A percentile compares a stretch with the other conserved stretches of the same genome.
Evolutionary conservation across 345 rosid species (phyloP).

Genomic region (Boechera retrofracta): DNA sequence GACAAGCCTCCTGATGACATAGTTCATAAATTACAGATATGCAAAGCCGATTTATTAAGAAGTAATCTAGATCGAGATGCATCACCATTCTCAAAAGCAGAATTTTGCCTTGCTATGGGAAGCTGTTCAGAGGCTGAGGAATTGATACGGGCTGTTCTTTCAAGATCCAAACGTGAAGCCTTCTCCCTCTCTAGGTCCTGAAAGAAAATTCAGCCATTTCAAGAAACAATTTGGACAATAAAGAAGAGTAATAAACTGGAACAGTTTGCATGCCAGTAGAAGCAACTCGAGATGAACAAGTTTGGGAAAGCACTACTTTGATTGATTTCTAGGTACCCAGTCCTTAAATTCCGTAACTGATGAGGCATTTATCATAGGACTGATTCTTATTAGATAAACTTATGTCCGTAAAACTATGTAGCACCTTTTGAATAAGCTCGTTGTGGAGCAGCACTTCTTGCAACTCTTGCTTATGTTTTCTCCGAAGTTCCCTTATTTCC

Average conservation of each 20-base stretch:
- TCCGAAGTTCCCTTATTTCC: constrained; percentile 79
- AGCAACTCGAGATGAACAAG: constrained; percentile 17
- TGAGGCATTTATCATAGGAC: constrained; percentile 16
- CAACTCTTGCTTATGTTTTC: constrained; percentile 87
- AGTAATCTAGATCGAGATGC: constrained; percentile 23
- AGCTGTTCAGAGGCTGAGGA: constrained; percentile 65
- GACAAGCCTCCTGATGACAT: constrained; percentile 63
- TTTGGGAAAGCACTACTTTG: constrained; percentile 29
- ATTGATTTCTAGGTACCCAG: background rate
- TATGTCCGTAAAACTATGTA: constrained; percentile 14
- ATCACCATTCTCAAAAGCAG: constrained; percentile 78
- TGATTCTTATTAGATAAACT: background rate
- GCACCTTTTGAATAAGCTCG: constrained; percentile 89
- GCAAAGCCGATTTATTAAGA: constrained; percentile 12
- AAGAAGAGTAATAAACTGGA: constrained; percentile 13
- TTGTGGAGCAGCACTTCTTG: constrained; percentile 77
- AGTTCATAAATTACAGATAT: constrained; percentile 21
- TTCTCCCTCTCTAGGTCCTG: constrained; percentile 95
- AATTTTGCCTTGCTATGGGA: constrained; percentile 59
- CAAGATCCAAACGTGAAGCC: constrained; percentile 83
- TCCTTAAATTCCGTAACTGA: background rate
- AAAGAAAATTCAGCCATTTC: constrained; percentile 7
- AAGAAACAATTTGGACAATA: constrained; percentile 10
- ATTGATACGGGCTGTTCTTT: constrained; percentile 63
- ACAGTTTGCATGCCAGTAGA: constrained; percentile 28